Conservation (phyloP, 305 asterid genomes). For the Solanum hybrid region DNA sequence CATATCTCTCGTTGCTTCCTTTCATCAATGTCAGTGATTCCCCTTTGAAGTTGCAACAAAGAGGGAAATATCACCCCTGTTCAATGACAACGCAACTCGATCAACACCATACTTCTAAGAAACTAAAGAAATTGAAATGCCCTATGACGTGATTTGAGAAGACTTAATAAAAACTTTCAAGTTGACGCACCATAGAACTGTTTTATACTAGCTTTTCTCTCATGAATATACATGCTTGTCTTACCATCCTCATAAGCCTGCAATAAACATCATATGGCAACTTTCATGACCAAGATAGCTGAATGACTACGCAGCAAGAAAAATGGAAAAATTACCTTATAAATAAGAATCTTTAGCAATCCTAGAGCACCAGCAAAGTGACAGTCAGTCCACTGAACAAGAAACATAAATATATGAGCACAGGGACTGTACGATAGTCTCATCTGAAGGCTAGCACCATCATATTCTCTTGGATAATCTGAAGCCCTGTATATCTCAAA, state of each 20-base stretch:
- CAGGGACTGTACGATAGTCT: conserved; percentile 91
- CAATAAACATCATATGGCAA: conserved; percentile 13
- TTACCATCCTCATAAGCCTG: conserved; percentile 84
- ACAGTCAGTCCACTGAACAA: conserved; percentile 89
- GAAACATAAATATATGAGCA: conserved; percentile 67
- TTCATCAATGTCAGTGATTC: conserved; percentile 73
- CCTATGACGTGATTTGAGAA: neutral
- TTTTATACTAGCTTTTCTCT: conserved; percentile 69
- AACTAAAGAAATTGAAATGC: neutral
- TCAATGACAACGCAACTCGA: conserved; percentile 1
- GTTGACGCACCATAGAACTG: conserved; percentile 70
- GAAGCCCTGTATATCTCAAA: conserved; percentile 59
- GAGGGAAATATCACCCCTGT: conserved; percentile 91
- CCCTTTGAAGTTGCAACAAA: conserved; percentile 64
- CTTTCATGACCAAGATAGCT: neutral
- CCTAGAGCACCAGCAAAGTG: conserved; percentile 82
- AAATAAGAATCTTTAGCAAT: conserved; percentile 66
- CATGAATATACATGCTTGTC: conserved; percentile 62
- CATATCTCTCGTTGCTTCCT: conserved; percentile 69
- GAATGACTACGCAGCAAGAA: neutral
- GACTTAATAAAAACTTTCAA: neutral
- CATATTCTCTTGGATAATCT: conserved; percentile 57
- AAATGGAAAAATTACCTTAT: conserved; percentile 44
- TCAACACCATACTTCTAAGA: neutral
- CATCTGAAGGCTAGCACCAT: conserved; percentile 83